Conservation (phyloP, 441 rosid genomes). For the Adansonia madagascariensis region DNA sequence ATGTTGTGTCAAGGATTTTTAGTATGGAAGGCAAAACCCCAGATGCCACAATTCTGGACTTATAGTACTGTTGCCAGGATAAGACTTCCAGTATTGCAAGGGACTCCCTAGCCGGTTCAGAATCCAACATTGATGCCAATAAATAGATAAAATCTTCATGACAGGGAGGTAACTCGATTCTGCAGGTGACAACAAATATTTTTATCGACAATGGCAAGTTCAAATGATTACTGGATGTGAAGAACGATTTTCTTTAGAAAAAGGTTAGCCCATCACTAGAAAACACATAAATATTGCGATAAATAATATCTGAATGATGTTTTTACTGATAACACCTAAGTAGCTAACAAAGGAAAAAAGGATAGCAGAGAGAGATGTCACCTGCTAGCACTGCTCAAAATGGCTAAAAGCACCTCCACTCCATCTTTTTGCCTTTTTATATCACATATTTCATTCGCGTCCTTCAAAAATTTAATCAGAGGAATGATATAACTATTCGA, state of each 20-base stretch:
- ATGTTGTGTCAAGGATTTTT: slow-evolving; percentile 33
- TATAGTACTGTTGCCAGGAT: slow-evolving; percentile 32
- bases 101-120: slow-evolving; percentile 31
- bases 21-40: slow-evolving; percentile 42
- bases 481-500: slow-evolving; percentile 27
- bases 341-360: too few species aligned
- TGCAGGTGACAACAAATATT: slow-evolving; percentile 26
- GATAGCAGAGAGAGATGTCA: slow-evolving; percentile 25
- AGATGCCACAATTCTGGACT: slow-evolving; percentile 28
- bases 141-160: slow-evolving; percentile 36
- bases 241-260: too few species aligned
- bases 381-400: slow-evolving; percentile 37
- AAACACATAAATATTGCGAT: too few species aligned
- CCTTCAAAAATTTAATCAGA: slow-evolving; percentile 41
- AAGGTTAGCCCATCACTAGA: too few species aligned
- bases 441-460: slow-evolving; percentile 37
- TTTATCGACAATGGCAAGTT: neutral
- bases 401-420: slow-evolving; percentile 43
- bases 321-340: too few species aligned
- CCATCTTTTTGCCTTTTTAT: slow-evolving; percentile 41
- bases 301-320: too few species aligned
- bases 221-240: too few species aligned
- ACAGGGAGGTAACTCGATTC: slow-evolving; percentile 31
- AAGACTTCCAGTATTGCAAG: slow-evolving; percentile 38
- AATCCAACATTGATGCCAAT: slow-evolving; percentile 37